Evolutionary conservation across 1,284 basidiomycete species (phyloP).

Genomic region (Athelia psychrophila): DNA sequence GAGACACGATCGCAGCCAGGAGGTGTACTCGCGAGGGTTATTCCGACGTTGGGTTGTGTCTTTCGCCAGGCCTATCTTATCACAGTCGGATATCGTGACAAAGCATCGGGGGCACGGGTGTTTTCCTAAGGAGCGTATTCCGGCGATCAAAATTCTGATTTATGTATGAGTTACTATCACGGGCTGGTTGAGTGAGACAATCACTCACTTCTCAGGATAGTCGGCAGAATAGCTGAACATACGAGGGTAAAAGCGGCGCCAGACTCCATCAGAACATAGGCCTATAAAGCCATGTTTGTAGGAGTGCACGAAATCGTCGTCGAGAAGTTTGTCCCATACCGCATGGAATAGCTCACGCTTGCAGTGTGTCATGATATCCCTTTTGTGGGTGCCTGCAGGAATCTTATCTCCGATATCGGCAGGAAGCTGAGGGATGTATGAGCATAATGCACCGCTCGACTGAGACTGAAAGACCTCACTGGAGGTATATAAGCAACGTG

Average conservation of each 20-base stretch:
- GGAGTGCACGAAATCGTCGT: constrained; percentile 11
- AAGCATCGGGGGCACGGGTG: constrained; percentile 33
- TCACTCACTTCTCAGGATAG: constrained; percentile 21
- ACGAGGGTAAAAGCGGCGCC: constrained; percentile 15
- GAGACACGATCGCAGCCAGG: background rate
- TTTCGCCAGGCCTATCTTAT: constrained; percentile 11
- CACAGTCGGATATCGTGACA: constrained; percentile 17
- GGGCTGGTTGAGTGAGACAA: background rate
- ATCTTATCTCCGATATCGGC: constrained; percentile 12
- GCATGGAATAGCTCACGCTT: constrained; percentile 15
- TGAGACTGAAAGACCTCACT: constrained; percentile 14
- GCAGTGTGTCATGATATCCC: constrained; percentile 10
- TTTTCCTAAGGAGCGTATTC: constrained; percentile 24
- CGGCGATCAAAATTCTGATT: constrained; percentile 28
- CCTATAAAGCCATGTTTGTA: constrained; percentile 17
- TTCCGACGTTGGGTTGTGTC: constrained; percentile 5
- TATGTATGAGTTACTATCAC: background rate
- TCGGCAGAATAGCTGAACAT: constrained; percentile 20
- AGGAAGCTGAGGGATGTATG: constrained; percentile 7
- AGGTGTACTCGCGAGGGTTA: background rate
- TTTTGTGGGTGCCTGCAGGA: background rate
- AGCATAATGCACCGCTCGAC: background rate
- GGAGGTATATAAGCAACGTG: constrained; percentile 26
- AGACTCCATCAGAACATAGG: constrained; percentile 14
- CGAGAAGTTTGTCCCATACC: constrained; percentile 9